Evolutionary conservation across 495 filamentous ascomycete genomes (phyloP).

Genomic region (Aspergillus conjunctus): DNA sequence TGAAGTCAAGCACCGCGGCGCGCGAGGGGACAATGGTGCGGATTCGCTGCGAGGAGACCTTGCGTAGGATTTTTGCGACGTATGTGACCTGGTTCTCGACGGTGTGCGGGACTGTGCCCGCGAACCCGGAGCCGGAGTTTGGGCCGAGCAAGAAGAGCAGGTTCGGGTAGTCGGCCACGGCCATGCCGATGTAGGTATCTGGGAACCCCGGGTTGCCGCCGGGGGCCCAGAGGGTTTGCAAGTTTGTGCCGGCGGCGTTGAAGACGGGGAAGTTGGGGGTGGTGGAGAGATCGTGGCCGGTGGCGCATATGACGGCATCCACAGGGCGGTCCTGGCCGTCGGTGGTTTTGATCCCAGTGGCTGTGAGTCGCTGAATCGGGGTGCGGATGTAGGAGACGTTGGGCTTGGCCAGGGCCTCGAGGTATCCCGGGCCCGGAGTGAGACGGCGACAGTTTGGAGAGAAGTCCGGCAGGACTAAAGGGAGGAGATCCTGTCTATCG

Average conservation of each 20-base stretch:
- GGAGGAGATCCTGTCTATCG: constrained; percentile 3
- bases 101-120: constrained; percentile 52
- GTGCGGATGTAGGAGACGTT: constrained; percentile 63
- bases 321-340: constrained; percentile 54
- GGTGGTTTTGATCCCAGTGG: constrained; percentile 56
- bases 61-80: constrained; percentile 64
- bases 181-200: constrained; percentile 63
- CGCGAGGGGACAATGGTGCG: constrained; percentile 55
- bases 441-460: constrained; percentile 58
- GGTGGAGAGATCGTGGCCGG: constrained; percentile 61
- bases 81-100: constrained; percentile 61
- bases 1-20: constrained; percentile 61
- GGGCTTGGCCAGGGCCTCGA: constrained; percentile 65
- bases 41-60: constrained; percentile 63
- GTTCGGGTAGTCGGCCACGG: constrained; percentile 66
- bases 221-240: constrained; percentile 51
- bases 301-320: constrained; percentile 68
- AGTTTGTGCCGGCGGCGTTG: constrained; percentile 48
- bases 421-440: constrained; percentile 71
- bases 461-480: not conserved
- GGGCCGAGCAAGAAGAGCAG: constrained; percentile 55
- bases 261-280: constrained; percentile 60
- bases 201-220: constrained; percentile 57
- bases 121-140: constrained; percentile 45
- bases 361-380: constrained; percentile 58